Evolutionary conservation across 805 yeast species (phyloP), one percentile per base, ranked within the genome.

Genomic region (Ogataea methanolica): DNA sequence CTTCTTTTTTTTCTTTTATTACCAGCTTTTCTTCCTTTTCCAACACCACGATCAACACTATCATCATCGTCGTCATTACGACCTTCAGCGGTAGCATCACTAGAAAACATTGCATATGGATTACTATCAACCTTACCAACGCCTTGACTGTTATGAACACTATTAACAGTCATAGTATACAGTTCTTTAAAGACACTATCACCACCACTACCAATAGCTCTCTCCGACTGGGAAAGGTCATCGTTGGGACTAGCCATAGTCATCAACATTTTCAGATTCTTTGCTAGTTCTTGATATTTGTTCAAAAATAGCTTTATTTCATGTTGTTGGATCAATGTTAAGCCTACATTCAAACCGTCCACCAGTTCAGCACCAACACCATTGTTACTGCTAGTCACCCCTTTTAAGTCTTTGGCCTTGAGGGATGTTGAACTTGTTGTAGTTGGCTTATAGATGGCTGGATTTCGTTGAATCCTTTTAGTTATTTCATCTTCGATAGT

Each of bases 401-500:
- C 54, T 62, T 41, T 67, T 58, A 19, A 70, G 63, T 2, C 61
- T 61, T 52, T 67, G 56, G 45, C 57, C 45, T 51, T 43, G 14
- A 55, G 56, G 12, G 48, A 4, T 3, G 9, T 26, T 26, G 11
- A 9, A 26, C 12, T 26, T 26, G 49, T 7, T 45, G 63, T 54
- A 48, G 39, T 55, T 47, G 63, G 59, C 12, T 34, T 74, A 36
- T 77, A 72, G 2, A 87, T 49, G 16, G 68, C 71, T 0, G 92
- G 90, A 57, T 86, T 84, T 47, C 81, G 59, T 43, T 72, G 69
- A 4, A 89, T 66, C 45, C 97, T 69, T 41, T 74, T 75, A 0
- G 84, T 65, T 0, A 89, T 72, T 0, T 88, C 88, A 29, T 66
- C 57, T 57, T 91, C 95, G 4, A 92, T 74, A 2, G 79, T 66